phyloP scores from a whole-genome alignment of 306 rosid species.

The Begonia masoniana region DNA sequence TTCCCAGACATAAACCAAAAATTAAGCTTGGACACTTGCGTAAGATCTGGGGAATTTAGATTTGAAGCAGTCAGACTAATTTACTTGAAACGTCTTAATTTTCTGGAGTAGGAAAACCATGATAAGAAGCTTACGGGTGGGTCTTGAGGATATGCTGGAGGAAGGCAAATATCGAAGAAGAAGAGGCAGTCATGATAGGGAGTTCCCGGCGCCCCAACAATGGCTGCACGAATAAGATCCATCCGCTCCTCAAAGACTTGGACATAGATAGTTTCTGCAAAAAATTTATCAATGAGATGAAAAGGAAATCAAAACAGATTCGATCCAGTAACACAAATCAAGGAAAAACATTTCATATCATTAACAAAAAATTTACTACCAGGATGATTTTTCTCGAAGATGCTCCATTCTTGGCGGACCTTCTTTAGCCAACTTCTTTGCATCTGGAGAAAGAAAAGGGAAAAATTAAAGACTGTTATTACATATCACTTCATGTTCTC shows the following conservation, averaged over 20 bases:
- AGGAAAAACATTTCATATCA: conserved; percentile 4
- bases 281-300: conserved; percentile 3
- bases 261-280: conserved; percentile 71
- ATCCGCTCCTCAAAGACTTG: conserved; percentile 80
- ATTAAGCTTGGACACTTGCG: too few relatives aligned
- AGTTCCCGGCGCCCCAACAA: conserved; percentile 92
- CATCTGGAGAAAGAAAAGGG: conserved; percentile 27
- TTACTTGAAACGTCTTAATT: too few relatives aligned
- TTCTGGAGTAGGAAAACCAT: too few relatives aligned
- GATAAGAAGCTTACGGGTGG: conserved; percentile 69
- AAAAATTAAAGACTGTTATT: conserved; percentile 5
- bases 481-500: conserved; percentile 1
- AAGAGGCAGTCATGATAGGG: conserved; percentile 92
- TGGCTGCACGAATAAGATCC: conserved; percentile 79
- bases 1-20: too few relatives aligned
- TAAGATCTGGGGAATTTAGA: too few relatives aligned
- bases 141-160: conserved; percentile 66
- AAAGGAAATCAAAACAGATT: not conserved
- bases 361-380: conserved; percentile 32
- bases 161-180: conserved; percentile 82
- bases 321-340: not conserved
- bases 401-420: conserved; percentile 90
- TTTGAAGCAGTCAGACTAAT: too few relatives aligned
- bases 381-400: conserved; percentile 73
- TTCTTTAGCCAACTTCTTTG: conserved; percentile 71